A percentile compares a stretch with the other conserved stretches of the same genome.
Evolutionary conservation across 2,329 filamentous ascomycete genomes (phyloP).

Genomic region (Sarocladium kiliense): DNA sequence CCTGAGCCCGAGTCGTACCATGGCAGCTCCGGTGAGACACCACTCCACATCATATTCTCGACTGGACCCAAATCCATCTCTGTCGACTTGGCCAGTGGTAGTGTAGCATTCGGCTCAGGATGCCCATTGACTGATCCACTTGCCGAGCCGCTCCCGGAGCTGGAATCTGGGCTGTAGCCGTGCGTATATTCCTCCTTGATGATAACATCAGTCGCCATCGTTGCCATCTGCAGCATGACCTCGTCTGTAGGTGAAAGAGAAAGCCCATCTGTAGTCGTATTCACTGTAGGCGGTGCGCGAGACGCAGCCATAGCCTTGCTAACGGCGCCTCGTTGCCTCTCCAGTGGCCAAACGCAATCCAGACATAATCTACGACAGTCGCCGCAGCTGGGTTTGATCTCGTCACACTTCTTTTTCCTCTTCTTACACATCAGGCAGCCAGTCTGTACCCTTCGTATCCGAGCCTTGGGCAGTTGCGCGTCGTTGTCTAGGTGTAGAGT

Average conservation of each 20-base stretch:
- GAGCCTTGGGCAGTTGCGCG: constrained; percentile 23
- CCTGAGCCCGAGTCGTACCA: constrained; percentile 21
- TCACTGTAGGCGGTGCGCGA: not conserved
- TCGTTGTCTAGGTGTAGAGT: constrained; percentile 11
- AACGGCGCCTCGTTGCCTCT: not conserved
- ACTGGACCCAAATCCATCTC: not conserved
- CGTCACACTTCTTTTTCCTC: constrained; percentile 44
- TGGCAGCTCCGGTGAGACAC: not conserved
- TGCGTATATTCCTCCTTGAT: constrained; percentile 13
- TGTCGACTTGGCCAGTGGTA: not conserved
- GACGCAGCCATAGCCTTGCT: not conserved
- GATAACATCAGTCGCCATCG: not conserved
- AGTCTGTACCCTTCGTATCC: constrained; percentile 28
- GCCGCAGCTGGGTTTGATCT: constrained; percentile 35
- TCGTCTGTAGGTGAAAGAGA: not conserved
- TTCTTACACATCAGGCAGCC: constrained; percentile 40
- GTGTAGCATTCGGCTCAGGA: not conserved
- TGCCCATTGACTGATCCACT: constrained; percentile 9
- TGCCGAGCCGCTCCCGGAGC: constrained; percentile 11
- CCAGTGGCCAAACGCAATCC: constrained; percentile 24
- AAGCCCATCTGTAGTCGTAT: not conserved
- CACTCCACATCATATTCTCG: not conserved
- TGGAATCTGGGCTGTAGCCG: constrained; percentile 18
- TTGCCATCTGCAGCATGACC: not conserved
- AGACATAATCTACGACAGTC: constrained; percentile 30